Base-by-base conservation (phyloP, 179 eudicot species). In the Carnegiea gigantea region DNA sequence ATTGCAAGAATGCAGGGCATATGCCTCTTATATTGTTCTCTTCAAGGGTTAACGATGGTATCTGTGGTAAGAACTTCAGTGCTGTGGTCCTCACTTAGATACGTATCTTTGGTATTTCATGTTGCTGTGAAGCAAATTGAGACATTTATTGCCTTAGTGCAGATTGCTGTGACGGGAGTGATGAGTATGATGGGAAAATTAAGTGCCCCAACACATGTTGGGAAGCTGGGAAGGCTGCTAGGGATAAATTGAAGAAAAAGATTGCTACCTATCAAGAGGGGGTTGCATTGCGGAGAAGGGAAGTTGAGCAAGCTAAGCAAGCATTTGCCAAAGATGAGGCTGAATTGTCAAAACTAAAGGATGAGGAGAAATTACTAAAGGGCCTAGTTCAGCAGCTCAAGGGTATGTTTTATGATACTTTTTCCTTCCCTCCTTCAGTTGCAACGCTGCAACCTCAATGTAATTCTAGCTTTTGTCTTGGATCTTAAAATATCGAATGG, bases 101-200 rank as follows among this genome's bases (percentile, higher is more conserved):
- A 20, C 5, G 40, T 51, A 20, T 11, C 3, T 28, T 21, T 70
- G 13, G 30, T 12, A 30, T 76, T 40, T 73, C 28, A 68, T 38
- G 73, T 77, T 81, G 78, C 49, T 75, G 83, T 90, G 76, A 38
- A 75, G 81, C 76, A 57, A 64, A 59, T 51, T 75, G 70, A 79
- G 80, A 80, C 60, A 18, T 70, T 67, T 79, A 9, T 75, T 80
- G 78, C 44, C 75, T 62, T 82, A 72, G 73, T 78, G 76, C 90
- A 93, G 97, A 94, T 89, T 95, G 97, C 73, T 94, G 98, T 86
- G 99, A 94, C 83, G 98, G 98, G 71, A 94, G 95, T 86, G 98
- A 95, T 84, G 98, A 94, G 88, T 90, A 94, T 85, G 91, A 89
- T 90, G 98, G 93, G 73, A 86, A 77, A 72, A 86, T 89, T 72